Base-by-base conservation (phyloP, 2,329 filamentous ascomycete genomes). In the Phialophora macrospora region DNA sequence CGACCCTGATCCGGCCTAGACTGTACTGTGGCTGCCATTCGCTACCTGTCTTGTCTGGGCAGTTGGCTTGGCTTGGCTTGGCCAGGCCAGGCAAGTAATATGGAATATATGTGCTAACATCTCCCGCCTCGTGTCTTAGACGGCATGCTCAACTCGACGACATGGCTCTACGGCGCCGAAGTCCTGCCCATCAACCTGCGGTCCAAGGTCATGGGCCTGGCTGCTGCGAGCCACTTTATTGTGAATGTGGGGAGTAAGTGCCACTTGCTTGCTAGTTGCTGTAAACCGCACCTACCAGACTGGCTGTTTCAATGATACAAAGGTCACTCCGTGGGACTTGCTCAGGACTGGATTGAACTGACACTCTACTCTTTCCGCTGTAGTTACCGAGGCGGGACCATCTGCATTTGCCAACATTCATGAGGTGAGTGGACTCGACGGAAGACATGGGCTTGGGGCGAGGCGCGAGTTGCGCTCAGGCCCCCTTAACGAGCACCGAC, bases 141-240 rank as follows among this genome's bases (percentile, higher is more conserved):
- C 26, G 67, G 67, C 51, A 65, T 66, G 55, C 51, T 68, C 1
- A 67, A 67, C 78, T 92, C 91, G 67, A 88, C 85, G 64, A 96
- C 92, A 69, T 96, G 92, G 92, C 92, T 92, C 57, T 91, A 91
- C 11, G 89, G 82, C 59, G 84, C 83, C 75, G 92, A 96, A 82
- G 90, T 95, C 78, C 96, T 90, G 86, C 91, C 92, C 62, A 86
- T 96, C 63, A 91, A 91, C 67, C 93, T 96, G 79, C 90, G 93
- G 73, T 90, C 92, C 38, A 90, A 91, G 72, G 92, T 92, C 81
- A 92, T 96, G 67, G 92, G 87, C 72, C 85, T 96, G 48, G 93
- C 92, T 49, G 96, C 92, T 5, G 90, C 92, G 66, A 92, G 88
- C 75, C 96, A 96, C 85, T 96, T 84, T 56, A 80, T 84, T 30